Percentiles rank a stretch among this genome's conserved stretches.
These are phyloP conservation scores for Galerina sulciceps DNA, from an alignment of 768 basidiomycete genomes.

Conservation along the genomic window DNA sequence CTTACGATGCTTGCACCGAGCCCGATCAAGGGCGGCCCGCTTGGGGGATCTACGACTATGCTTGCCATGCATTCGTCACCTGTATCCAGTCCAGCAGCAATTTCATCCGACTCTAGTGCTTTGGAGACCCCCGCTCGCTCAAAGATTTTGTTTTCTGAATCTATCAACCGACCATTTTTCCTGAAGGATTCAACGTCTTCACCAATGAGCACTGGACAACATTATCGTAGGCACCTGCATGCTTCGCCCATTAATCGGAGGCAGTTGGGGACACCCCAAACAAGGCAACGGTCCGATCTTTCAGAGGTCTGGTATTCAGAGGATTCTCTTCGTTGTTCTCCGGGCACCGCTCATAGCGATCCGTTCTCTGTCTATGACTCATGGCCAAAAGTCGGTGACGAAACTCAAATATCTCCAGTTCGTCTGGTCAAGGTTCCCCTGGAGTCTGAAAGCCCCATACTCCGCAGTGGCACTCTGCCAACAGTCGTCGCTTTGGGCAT, in stretches of 20 bases:
- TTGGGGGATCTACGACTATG: constrained; percentile 27
- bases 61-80: constrained; percentile 39
- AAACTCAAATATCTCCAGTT: constrained; percentile 24
- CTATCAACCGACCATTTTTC: constrained; percentile 14
- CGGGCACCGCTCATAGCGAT: constrained; percentile 33
- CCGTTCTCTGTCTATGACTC: constrained; percentile 54
- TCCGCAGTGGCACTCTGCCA: constrained; percentile 41
- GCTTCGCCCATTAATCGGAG: constrained; percentile 50
- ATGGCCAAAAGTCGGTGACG: constrained; percentile 35
- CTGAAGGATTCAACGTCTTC: constrained; percentile 22
- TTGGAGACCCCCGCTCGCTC: constrained; percentile 25
- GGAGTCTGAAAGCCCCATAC: constrained; percentile 59
- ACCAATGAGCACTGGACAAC: constrained; percentile 40
- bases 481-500: constrained; percentile 49
- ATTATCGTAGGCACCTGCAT: constrained; percentile 33
- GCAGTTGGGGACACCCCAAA: constrained; percentile 9
- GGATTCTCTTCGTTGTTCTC: constrained; percentile 28
- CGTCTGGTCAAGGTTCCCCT: constrained; percentile 34
- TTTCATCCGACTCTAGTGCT: constrained; percentile 11
- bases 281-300: constrained; percentile 37
- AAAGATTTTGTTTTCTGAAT: constrained; percentile 15
- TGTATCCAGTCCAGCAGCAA: constrained; percentile 23
- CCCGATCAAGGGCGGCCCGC: constrained; percentile 41
- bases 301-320: constrained; percentile 49
- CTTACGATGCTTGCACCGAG: constrained; percentile 69